These are phyloP conservation scores for Suillus clintonianus DNA, from an alignment of 768 basidiomycete species.

Conservation along the genomic window DNA sequence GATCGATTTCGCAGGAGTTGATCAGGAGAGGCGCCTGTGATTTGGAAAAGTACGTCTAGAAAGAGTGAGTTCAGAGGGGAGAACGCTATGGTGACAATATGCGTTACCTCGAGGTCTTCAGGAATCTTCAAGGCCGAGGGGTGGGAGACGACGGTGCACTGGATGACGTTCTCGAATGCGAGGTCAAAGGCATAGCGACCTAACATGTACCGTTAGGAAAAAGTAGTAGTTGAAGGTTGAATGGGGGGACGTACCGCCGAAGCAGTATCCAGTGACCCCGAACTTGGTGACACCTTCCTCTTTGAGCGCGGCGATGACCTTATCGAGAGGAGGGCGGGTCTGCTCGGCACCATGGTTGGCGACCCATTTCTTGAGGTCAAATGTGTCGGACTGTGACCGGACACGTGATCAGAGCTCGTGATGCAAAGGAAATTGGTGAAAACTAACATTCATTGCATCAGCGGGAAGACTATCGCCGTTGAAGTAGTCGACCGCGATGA, in stretches of 20 bases:
- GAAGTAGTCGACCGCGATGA: constrained; percentile 38
- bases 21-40: constrained; percentile 44
- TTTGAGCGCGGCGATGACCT: constrained; percentile 58
- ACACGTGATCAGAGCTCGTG: no score
- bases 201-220: constrained; percentile 9
- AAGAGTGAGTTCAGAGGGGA: background rate
- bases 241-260: constrained; percentile 47
- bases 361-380: constrained; percentile 47
- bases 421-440: background rate
- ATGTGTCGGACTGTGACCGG: constrained; percentile 24
- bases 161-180: constrained; percentile 41
- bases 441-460: constrained; percentile 17
- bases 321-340: constrained; percentile 55
- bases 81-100: background rate
- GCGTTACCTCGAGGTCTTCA: constrained; percentile 37
- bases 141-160: constrained; percentile 45
- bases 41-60: constrained; percentile 32
- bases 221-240: no score
- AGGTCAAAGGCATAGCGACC: constrained; percentile 47
- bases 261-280: constrained; percentile 70
- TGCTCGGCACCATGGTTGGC: constrained; percentile 37
- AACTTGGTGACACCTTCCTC: constrained; percentile 58
- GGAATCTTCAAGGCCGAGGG: constrained; percentile 45
- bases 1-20: constrained; percentile 40
- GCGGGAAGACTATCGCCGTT: constrained; percentile 34